Conservation (phyloP, 2,329 filamentous ascomycete genomes). For the Penicillium sp. region DNA sequence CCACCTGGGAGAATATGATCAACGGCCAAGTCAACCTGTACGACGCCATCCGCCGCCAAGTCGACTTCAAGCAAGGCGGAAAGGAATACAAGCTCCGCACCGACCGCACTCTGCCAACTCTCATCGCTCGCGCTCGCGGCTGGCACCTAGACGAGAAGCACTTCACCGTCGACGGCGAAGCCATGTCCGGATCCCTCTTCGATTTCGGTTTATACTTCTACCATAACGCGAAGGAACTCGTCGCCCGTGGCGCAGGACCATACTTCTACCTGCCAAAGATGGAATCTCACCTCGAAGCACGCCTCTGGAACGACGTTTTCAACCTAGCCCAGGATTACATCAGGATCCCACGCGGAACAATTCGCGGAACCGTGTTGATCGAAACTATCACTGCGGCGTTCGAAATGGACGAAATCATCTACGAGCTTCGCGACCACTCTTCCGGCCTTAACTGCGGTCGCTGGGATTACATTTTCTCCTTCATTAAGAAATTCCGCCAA, state of each 20-base stretch:
- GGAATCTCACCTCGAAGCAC: slow-evolving; percentile 95
- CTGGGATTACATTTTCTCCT: slow-evolving; percentile 99
- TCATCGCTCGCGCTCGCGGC: slow-evolving; percentile 91
- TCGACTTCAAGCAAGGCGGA: slow-evolving; percentile 92
- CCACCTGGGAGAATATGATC: slow-evolving; percentile 99
- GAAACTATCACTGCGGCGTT: slow-evolving; percentile 98
- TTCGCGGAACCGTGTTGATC: slow-evolving; percentile 92
- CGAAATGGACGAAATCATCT: slow-evolving; percentile 99
- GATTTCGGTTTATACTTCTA: slow-evolving; percentile 99
- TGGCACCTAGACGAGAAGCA: slow-evolving; percentile 99
- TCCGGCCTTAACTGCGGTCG: slow-evolving; percentile 96
- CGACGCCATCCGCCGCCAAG: slow-evolving; percentile 88
- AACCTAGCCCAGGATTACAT: slow-evolving; percentile 94
- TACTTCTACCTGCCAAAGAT: slow-evolving; percentile 99
- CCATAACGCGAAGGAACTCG: slow-evolving; percentile 91
- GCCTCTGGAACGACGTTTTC: slow-evolving; percentile 98
- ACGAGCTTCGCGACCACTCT: slow-evolving; percentile 95
- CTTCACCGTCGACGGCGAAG: slow-evolving; percentile 91
- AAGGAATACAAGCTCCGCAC: slow-evolving; percentile 98
- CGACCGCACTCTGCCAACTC: slow-evolving; percentile 81
- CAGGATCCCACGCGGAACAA: slow-evolving; percentile 85
- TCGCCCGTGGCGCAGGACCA: slow-evolving; percentile 81
- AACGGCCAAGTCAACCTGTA: slow-evolving; percentile 97
- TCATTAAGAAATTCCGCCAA: slow-evolving; percentile 99
- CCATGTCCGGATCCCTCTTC: slow-evolving; percentile 89